A percentile compares a stretch with the other conserved stretches of the same genome.
These are phyloP conservation scores for Polychaeton citri DNA, from an alignment of 2,329 filamentous ascomycete genomes.

Conservation along the genomic window DNA sequence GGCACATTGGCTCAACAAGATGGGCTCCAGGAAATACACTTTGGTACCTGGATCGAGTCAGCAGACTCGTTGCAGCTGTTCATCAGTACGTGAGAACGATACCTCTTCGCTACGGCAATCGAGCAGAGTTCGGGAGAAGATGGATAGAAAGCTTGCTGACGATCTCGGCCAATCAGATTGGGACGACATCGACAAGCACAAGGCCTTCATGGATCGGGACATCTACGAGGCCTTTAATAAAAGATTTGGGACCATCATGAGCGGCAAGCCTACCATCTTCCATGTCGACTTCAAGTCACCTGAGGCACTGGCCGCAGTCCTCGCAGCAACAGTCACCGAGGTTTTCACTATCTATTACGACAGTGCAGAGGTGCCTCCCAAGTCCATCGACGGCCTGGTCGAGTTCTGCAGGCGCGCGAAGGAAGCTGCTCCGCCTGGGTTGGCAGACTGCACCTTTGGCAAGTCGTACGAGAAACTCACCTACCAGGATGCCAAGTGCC, in stretches of 20 bases:
- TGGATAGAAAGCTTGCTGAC: too few species aligned
- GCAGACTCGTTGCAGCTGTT: constrained; percentile 24
- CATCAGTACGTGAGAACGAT: constrained; percentile 29
- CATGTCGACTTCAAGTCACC: constrained; percentile 22
- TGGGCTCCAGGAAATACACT: constrained; percentile 24
- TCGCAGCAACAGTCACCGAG: constrained; percentile 36
- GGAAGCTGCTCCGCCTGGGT: constrained; percentile 16
- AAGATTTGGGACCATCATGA: constrained; percentile 17
- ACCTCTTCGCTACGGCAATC: too few species aligned
- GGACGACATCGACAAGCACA: constrained; percentile 26
- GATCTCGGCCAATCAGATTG: too few species aligned
- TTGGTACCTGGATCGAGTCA: constrained; percentile 27
- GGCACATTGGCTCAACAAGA: constrained; percentile 22
- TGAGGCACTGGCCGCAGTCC: constrained; percentile 7
- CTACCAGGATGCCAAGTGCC: too few species aligned
- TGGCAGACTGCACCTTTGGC: constrained; percentile 10
- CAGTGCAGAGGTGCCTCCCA: constrained; percentile 14
- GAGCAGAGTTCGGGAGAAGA: too few species aligned
- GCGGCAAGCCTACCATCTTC: constrained; percentile 14
- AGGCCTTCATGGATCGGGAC: constrained; percentile 24
- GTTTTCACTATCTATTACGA: constrained; percentile 33
- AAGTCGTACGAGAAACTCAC: constrained; percentile 16
- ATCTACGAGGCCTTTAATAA: constrained; percentile 27
- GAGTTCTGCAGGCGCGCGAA: constrained; percentile 25
- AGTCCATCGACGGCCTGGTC: constrained; percentile 21